Evolutionary conservation across 202 grass and related monocot genomes (phyloP), one percentile per base, ranked within the genome.

Genomic region (Brachypodium distachyon): DNA sequence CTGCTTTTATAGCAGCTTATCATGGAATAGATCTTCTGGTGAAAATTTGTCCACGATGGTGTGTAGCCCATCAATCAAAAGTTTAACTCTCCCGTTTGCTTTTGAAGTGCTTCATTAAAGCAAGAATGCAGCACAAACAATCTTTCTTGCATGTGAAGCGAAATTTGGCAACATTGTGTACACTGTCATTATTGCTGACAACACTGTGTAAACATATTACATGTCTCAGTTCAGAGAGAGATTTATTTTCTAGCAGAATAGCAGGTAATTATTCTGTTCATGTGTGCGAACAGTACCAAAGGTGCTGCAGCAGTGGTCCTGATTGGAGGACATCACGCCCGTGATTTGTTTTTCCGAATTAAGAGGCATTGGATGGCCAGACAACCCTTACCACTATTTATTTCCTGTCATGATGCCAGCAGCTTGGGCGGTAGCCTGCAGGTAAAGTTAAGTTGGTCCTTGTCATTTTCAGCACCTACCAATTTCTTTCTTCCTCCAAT

Each of bases 41-140:
- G 13, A 28, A 54, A 21, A 29, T n/a, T 71, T 43, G 23, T 43
- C 18, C 52, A 77, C 12, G 25, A 76, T 72, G 55, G 72, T 63
- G 55, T 71, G 46, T 64, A 61, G 12, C 34, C 26, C 65, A 84
- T 52, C 52, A 8, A 61, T 52, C 52, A 77, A 77, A 83, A 73
- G 53, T 69, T 26, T 6, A 55, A 72, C 27, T 13, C 19, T 51
- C 50, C 1, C 37, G 9, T 47, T 74, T 43, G 66, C 80, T 67
- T 67, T 21, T 47, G 37, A 51, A 71, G n/a, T 71, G 36, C 12
- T 67, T 54, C 61, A 43, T 41, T 68, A 67, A 42, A 79, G 22
- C 44, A 68, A 23, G n/a, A 12, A 65, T 43, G 41, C 63, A 28
- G 25, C 19, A 65, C 16, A 10, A 6, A 2, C 2, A 54, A 72